phyloP scores from a whole-genome alignment of 2,329 filamentous ascomycete genomes.

The Colletotrichum lupini region DNA sequence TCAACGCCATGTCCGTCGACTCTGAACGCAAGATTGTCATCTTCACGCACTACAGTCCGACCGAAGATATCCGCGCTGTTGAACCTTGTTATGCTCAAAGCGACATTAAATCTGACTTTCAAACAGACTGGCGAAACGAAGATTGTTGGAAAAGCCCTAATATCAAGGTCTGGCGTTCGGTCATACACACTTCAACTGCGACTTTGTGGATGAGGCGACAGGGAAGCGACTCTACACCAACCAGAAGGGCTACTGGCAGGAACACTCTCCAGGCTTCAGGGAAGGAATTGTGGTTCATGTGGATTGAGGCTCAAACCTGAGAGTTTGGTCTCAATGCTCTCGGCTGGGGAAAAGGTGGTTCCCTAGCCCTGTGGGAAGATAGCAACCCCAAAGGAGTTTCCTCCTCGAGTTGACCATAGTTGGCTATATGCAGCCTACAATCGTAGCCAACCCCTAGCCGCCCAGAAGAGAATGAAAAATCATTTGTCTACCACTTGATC shows the following conservation, averaged over 20 bases:
- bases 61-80: conserved; percentile 44
- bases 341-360: background rate
- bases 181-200: conserved; percentile 59
- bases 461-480: background rate
- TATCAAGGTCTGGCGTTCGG: conserved; percentile 58
- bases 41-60: conserved; percentile 56
- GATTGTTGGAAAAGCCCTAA: conserved; percentile 48
- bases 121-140: conserved; percentile 51
- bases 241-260: conserved; percentile 49
- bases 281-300: background rate
- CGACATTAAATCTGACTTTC: conserved; percentile 47
- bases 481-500: too few relatives aligned
- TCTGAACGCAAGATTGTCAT: conserved; percentile 46
- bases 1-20: conserved; percentile 33
- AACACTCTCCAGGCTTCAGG: background rate
- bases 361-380: background rate
- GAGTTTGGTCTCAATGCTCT: background rate
- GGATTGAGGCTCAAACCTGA: too few relatives aligned
- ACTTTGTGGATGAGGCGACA: conserved; percentile 40
- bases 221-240: conserved; percentile 44
- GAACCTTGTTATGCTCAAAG: conserved; percentile 48
- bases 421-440: background rate
- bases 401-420: too few relatives aligned
- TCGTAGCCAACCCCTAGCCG: background rate
- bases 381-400: too few relatives aligned